Evolutionary conservation across 2,329 filamentous ascomycete genomes (phyloP), one percentile per base, ranked within the genome.

Genomic region (Pyrenochaeta sp.): DNA sequence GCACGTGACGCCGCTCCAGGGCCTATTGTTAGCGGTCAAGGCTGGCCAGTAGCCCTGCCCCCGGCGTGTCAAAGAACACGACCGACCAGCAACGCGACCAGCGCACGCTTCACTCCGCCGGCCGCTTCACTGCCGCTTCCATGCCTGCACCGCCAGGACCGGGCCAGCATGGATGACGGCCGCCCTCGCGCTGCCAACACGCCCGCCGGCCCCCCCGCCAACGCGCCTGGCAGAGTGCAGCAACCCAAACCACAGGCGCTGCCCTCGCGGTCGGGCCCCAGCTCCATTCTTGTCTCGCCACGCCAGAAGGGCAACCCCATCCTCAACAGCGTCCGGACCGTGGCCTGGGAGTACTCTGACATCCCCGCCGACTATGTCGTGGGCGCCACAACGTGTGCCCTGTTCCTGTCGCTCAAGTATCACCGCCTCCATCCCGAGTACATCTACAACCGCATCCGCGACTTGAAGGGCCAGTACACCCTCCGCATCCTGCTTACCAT

Each of bases 401-500:
- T 99, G 4, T 99, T 97, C 67, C 77, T 99, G 28, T 95, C 90
- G 34, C 81, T 99, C 41, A 99, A 97, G 72, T 99, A 99, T 72
- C 94, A 99, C 72, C 90, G 93, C 19, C 81, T 99, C 38, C 94
- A 99, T 67, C 94, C 94, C 1, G 94, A 99, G 73, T 99, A 99
- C 76, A 90, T 99, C 62, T 97, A 97, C 76, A 91, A 88, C 17
- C 88, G 94, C 44, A 95, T 99, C 58, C 87, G 88, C 38, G 84
- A 86, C 35, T 78, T 99, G 4, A 89, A 89, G 37, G 89, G 89
- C 36, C 90, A 89, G 73, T 97, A 95, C 75, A 87, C 86, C 55
- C 81, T 99, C 14, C 89, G 94, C 34, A 81, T 99, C 38, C 75
- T 99, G 19, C 81, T 99, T 35, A 86, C 87, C 14, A 91, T 97